Percentiles rank a stretch among this genome's conserved stretches.
Evolutionary conservation across 2,329 filamentous ascomycete species (phyloP).

Genomic region (Fusarium sp.): DNA sequence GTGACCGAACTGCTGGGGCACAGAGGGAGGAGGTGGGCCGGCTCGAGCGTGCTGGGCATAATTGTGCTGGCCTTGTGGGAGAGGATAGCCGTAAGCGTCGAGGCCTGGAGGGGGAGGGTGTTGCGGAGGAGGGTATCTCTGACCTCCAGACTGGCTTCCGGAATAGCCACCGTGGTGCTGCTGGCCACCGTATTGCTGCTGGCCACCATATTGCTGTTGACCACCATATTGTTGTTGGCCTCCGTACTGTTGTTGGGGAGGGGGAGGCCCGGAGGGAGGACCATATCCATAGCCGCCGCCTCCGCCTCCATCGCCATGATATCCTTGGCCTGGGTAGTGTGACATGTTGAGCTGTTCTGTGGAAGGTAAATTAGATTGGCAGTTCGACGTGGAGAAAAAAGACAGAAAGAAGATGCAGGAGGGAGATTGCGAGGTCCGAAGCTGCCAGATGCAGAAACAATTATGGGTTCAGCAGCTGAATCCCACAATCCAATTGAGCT

Average conservation of each 20-base stretch:
- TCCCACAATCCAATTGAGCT: constrained; percentile 14
- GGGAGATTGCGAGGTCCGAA: constrained; percentile 23
- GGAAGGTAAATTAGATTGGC: constrained; percentile 4
- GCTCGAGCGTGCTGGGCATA: constrained; percentile 50
- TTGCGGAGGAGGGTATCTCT: constrained; percentile 52
- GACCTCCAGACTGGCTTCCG: constrained; percentile 45
- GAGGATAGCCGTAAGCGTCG: constrained; percentile 64
- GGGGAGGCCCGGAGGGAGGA: constrained; percentile 48
- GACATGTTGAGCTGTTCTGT: constrained; percentile 51
- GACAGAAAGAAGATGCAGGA: constrained; percentile 23
- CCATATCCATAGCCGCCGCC: constrained; percentile 48
- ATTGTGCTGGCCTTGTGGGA: constrained; percentile 48
- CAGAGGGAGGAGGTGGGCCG: constrained; percentile 62
- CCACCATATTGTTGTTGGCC: too few species aligned
- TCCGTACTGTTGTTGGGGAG: constrained; percentile 31
- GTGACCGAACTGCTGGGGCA: constrained; percentile 71
- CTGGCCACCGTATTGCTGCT: too few species aligned
- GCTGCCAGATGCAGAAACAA: constrained; percentile 19
- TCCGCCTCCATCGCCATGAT: constrained; percentile 55
- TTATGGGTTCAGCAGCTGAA: constrained; percentile 25
- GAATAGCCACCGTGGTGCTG: constrained; percentile 35
- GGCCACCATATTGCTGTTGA: constrained; percentile 15
- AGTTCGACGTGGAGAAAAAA: constrained; percentile 8
- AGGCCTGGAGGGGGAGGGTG: constrained; percentile 59
- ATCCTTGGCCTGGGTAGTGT: constrained; percentile 59